These are phyloP conservation scores for Dioszegia crocea DNA, from an alignment of 768 basidiomycete species.

Conservation along the genomic window DNA sequence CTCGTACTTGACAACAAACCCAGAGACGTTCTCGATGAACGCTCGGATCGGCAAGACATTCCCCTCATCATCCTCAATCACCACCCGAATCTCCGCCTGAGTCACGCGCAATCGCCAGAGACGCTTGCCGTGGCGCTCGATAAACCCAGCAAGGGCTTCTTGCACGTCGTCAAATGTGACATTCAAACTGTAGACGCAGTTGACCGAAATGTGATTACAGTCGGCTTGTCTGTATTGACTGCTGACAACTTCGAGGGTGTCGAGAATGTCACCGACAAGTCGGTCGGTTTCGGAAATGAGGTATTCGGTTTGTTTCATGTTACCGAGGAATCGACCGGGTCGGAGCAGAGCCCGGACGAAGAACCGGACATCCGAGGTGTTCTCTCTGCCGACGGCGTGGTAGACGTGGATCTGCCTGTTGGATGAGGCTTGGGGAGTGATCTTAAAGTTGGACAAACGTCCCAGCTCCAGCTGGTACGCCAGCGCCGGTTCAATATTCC, in stretches of 20 bases:
- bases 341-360: constrained; percentile 95
- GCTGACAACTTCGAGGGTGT: constrained; percentile 89
- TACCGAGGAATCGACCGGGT: constrained; percentile 85
- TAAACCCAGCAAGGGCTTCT: constrained; percentile 96
- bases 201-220: constrained; percentile 98
- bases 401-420: constrained; percentile 98
- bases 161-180: constrained; percentile 96
- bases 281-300: constrained; percentile 98
- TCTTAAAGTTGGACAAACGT: constrained; percentile 92
- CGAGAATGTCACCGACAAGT: constrained; percentile 85
- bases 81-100: constrained; percentile 92
- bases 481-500: constrained; percentile 96
- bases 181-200: constrained; percentile 94
- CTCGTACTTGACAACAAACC: constrained; percentile 97
- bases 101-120: constrained; percentile 98
- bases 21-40: constrained; percentile 96
- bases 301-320: constrained; percentile 94
- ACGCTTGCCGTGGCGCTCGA: constrained; percentile 96
- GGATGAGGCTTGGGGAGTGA: constrained; percentile 93
- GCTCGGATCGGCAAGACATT: constrained; percentile 94
- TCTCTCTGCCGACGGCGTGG: constrained; percentile 89
- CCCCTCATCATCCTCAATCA: constrained; percentile 89
- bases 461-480: constrained; percentile 97
- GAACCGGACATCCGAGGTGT: constrained; percentile 96
- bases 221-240: constrained; percentile 87